Percentiles rank a stretch among this genome's conserved stretches.
Evolutionary conservation across 768 basidiomycete species (phyloP).

Genomic region (Suillus subalutaceus): DNA sequence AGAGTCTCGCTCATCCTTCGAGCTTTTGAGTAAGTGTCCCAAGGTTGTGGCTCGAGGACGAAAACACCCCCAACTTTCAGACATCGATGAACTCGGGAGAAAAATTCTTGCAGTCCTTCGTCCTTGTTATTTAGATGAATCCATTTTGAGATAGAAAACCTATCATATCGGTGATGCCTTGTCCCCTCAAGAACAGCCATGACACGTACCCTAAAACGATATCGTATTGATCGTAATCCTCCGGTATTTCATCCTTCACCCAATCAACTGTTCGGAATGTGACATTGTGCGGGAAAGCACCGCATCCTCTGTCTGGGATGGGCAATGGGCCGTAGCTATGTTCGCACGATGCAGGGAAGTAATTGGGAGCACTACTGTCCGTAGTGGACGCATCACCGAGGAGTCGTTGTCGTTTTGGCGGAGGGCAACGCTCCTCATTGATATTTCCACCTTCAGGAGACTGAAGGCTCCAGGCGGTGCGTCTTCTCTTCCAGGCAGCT

Average conservation of each 20-base stretch:
- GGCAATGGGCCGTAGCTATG: slow-evolving; percentile 78
- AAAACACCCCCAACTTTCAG: slow-evolving; percentile 69
- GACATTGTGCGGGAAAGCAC: slow-evolving; percentile 77
- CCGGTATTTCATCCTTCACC: slow-evolving; percentile 55
- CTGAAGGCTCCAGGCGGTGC: slow-evolving; percentile 73
- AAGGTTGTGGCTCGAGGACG: slow-evolving; percentile 82
- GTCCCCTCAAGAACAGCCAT: neutral
- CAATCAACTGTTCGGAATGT: slow-evolving; percentile 76
- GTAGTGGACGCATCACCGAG: slow-evolving; percentile 10
- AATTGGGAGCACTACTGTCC: slow-evolving; percentile 31
- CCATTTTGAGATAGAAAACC: slow-evolving; percentile 91
- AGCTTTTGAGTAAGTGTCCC: slow-evolving; percentile 83
- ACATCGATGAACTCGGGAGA: slow-evolving; percentile 57
- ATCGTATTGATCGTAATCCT: slow-evolving; percentile 69
- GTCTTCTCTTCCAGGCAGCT: slow-evolving; percentile 72
- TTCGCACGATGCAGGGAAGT: slow-evolving; percentile 80
- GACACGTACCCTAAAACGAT: slow-evolving; percentile 74
- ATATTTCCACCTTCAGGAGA: slow-evolving; percentile 19
- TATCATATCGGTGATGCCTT: slow-evolving; percentile 29
- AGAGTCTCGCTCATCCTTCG: slow-evolving; percentile 67
- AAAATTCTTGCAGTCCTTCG: slow-evolving; percentile 68
- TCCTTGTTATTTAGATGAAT: slow-evolving; percentile 86
- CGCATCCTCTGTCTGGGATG: slow-evolving; percentile 47
- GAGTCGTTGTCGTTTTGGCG: slow-evolving; percentile 17
- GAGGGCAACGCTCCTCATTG: neutral